Evolutionary conservation across 2,329 filamentous ascomycete genomes (phyloP).

Genomic region (Ramularia endophylla): DNA sequence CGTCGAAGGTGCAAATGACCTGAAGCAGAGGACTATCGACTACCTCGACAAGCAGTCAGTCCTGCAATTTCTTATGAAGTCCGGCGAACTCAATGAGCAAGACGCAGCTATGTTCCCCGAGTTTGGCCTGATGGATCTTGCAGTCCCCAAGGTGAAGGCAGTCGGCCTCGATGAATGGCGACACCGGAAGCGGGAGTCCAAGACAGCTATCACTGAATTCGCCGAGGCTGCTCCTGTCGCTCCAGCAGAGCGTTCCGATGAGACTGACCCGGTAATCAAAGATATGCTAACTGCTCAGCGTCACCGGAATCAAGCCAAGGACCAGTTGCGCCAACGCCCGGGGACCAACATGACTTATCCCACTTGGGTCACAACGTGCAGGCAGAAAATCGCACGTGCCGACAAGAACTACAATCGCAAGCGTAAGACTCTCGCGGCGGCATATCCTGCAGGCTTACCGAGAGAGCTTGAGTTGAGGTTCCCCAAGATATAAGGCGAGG

Average conservation of each 20-base stretch:
- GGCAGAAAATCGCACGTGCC: constrained; percentile 14
- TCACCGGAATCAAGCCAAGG: constrained; percentile 6
- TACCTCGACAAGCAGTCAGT: constrained; percentile 15
- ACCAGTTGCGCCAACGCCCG: constrained; percentile 6
- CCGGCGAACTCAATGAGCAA: constrained; percentile 16
- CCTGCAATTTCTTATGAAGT: constrained; percentile 14
- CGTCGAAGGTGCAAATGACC: constrained; percentile 5
- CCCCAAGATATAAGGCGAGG: constrained; percentile 1
- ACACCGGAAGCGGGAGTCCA: background rate
- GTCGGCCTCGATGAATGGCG: background rate
- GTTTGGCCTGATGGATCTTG: constrained; percentile 9
- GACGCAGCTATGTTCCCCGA: constrained; percentile 16
- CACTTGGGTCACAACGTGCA: constrained; percentile 7
- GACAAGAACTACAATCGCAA: constrained; percentile 15
- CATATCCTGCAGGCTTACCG: constrained; percentile 3
- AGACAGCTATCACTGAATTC: background rate
- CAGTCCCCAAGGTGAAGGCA: constrained; percentile 10
- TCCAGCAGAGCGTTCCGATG: background rate
- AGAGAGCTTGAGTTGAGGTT: constrained; percentile 4
- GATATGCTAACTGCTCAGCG: background rate
- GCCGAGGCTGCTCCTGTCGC: background rate
- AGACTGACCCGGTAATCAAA: background rate
- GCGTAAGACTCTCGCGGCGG: constrained; percentile 8
- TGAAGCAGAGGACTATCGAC: constrained; percentile 6
- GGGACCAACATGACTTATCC: constrained; percentile 8